Base-by-base conservation (phyloP, 331 rosid genomes). In the Dryas integrifolia region DNA sequence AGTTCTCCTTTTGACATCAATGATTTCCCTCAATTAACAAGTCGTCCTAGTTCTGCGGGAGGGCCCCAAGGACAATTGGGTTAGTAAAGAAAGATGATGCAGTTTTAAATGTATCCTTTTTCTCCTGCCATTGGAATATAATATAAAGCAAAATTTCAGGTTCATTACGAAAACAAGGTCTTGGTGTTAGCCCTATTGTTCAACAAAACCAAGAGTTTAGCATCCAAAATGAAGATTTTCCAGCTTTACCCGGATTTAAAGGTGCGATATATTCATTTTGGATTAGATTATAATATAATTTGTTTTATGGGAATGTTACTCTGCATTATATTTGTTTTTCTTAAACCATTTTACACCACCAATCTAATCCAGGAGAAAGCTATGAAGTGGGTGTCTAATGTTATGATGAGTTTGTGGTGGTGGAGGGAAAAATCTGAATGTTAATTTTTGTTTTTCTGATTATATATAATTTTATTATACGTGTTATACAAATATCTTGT, bases 141-240 rank as follows among this genome's bases (percentile, higher is more conserved):
- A 67, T 58, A 9, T 68, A 58, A 26, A 26, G 30, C 61, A 50
- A 81, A 73, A 51, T 81, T 88, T 68, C 87, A 94, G 98, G 98
- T 80, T 91, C 97, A 18, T 78, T 94, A 69, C 96, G 98, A 44
- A 94, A 94, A 69, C 98, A 94, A 80, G 98, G 98, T 78, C 90
- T 91, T 69, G 91, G 96, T 5, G 91, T 88, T 73, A 80, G 97
- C 88, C 96, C 98, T 72, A 91, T 91, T 70, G 98, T 82, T 74
- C 98, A 94, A 89, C 98, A 91, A 81, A 94, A 88, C 67, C 98
- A 89, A 60, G 98, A 94, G 89, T 94, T 94, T 81, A 94, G 96
- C 76, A 94, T 94, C 79, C 97, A 89, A 81, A 94, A 85, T 85
- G 98, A 94, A 81, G 98, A 94, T 81, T 94, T 94, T 73, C 98